These are phyloP conservation scores for Amanita pseudoporphyria DNA, from an alignment of 768 basidiomycete species.

Conservation along the genomic window DNA sequence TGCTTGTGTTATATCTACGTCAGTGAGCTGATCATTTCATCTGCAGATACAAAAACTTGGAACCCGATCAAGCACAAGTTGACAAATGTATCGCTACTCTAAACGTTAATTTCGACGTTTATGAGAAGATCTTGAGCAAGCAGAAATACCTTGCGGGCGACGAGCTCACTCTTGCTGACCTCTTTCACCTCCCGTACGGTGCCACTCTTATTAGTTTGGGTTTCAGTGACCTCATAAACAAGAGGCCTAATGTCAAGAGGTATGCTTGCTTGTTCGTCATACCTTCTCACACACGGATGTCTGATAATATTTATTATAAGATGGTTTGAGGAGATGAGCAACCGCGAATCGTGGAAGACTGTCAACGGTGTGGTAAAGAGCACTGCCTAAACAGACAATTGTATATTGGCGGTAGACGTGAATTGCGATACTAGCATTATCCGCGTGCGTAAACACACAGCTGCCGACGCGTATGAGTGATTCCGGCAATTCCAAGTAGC, in stretches of 20 bases:
- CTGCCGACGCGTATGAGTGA: too few relatives aligned
- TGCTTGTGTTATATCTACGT: too few relatives aligned
- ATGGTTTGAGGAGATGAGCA: slow-evolving; percentile 25
- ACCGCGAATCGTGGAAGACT: slow-evolving; percentile 38
- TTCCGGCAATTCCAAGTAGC: too few relatives aligned
- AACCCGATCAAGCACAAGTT: slow-evolving; percentile 22
- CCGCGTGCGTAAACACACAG: too few relatives aligned
- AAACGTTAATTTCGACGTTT: slow-evolving; percentile 36
- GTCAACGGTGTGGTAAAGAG: slow-evolving; percentile 28
- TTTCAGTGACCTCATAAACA: too few relatives aligned
- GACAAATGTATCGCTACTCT: slow-evolving; percentile 19
- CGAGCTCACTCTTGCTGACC: slow-evolving; percentile 46
- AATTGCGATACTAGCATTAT: too few relatives aligned
- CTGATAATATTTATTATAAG: slow-evolving; percentile 5
- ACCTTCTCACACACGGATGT: slow-evolving; percentile 14
- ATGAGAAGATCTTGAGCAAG: slow-evolving; percentile 47
- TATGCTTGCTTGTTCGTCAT: too few relatives aligned
- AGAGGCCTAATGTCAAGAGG: too few relatives aligned
- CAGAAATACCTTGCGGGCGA: slow-evolving; percentile 49
- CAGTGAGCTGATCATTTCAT: too few relatives aligned
- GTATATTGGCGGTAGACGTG: too few relatives aligned
- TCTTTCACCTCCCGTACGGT: slow-evolving; percentile 44
- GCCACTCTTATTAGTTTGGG: too few relatives aligned
- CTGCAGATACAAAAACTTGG: slow-evolving; percentile 13
- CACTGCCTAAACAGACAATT: too few relatives aligned